Evolutionary conservation across 441 rosid genomes (phyloP), one percentile per base, ranked within the genome.

Genomic region (Gossypium trilobum): DNA sequence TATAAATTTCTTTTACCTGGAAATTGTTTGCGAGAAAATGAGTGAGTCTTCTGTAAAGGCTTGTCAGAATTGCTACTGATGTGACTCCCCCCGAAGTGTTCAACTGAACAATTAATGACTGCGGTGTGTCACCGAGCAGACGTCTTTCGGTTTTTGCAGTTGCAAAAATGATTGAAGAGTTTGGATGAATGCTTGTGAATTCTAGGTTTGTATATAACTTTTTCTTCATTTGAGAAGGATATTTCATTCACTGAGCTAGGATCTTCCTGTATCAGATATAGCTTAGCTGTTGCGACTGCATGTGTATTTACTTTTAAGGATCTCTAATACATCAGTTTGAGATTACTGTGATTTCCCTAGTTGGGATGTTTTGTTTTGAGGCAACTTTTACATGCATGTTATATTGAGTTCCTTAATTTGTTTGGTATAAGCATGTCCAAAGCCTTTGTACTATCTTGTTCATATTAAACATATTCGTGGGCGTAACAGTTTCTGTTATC

Each of bases 1-100:
- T 94, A 88, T 74, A 91, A 84, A 68, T 94, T 86, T 69, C 95
- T 94, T 50, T 78, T 94, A 79, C 98, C 98, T 4, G 98, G 97
- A 52, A 84, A 88, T 74, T 94, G 98, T 81, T 22, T 79, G 62
- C 83, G 97, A 84, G 89, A 83, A 51, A 85, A 87, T 82, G 92
- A 84, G 83, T 54, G 76, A 63, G 6, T 67, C 77, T 11, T 39
- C 36, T 57, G 67, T 74, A 71, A 81, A 76, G 81, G 31, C 52
- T 74, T 36, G 68, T 64, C 31, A 54, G 71, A 79, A 78, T 20
- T 57, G 78, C 79, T 56, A 65, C 75, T 50, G 25, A 31, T 55
- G 74, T 31, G 77, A 78, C 80, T 68, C 71, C 77, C 65, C 65
- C 13, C 11, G 74, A 78, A 63, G 82, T 73, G 62, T 82, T 78